These are phyloP conservation scores for Lyophyllum atratum DNA, from an alignment of 768 basidiomycete species.

Conservation along the genomic window DNA sequence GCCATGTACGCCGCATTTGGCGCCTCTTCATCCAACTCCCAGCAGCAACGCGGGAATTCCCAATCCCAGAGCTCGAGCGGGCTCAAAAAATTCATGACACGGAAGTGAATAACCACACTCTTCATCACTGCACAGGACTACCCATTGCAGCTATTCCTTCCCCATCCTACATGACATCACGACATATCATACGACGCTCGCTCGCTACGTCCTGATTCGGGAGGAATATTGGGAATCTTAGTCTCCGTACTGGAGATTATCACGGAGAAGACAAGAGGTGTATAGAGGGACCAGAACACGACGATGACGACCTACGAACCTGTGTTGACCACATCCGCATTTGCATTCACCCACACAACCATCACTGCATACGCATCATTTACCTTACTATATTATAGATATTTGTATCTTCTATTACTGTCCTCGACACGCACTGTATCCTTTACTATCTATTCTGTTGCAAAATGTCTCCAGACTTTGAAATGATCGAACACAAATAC, in stretches of 20 bases:
- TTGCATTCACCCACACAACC: slow-evolving; percentile 2
- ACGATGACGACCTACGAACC: not conserved
- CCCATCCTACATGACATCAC: not conserved
- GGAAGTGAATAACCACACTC: slow-evolving; percentile 26
- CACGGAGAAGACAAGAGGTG: not conserved
- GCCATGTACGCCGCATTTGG: slow-evolving; percentile 57
- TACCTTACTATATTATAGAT: slow-evolving; percentile 13
- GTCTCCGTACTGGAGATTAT: not conserved
- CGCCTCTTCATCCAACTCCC: slow-evolving; percentile 20
- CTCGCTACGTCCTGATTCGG: not conserved
- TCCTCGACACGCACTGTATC: slow-evolving; percentile 12
- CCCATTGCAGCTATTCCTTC: not conserved
- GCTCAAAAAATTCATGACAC: slow-evolving; percentile 34
- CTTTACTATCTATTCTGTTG: not conserved
- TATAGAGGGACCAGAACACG: not conserved
- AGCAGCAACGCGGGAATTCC: slow-evolving; percentile 18
- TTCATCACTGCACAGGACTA: not conserved
- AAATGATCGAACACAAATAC: not conserved
- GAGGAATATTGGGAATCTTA: not conserved
- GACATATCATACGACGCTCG: not conserved
- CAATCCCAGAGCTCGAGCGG: slow-evolving; percentile 25
- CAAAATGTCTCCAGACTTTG: not conserved
- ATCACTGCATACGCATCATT: not conserved
- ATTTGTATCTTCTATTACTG: slow-evolving; percentile 16
- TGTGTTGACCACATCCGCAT: slow-evolving; percentile 17